Percentiles rank a stretch among this genome's conserved stretches.
These are phyloP conservation scores for Naganishia sp. DNA, from an alignment of 1,284 basidiomycete genomes.

Conservation along the genomic window DNA sequence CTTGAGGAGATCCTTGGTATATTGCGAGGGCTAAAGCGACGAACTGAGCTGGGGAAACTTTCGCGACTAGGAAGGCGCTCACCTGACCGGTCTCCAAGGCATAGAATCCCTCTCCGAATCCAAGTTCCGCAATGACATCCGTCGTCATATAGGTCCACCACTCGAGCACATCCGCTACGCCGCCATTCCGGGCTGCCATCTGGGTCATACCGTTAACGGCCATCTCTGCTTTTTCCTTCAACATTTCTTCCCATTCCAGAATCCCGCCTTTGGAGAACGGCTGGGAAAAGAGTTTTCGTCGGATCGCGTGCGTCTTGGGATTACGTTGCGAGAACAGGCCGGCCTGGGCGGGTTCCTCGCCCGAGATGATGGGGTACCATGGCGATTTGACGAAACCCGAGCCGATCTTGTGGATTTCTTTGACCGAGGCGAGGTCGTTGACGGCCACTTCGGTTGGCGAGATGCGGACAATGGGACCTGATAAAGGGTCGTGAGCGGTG, in stretches of 20 bases:
- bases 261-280: constrained; percentile 20
- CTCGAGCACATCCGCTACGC: constrained; percentile 15
- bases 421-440: constrained; percentile 18
- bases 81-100: constrained; percentile 6
- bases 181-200: neutral
- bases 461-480: constrained; percentile 13
- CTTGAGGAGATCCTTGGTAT: constrained; percentile 12
- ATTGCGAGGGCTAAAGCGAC: neutral
- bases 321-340: constrained; percentile 14
- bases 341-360: neutral
- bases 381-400: constrained; percentile 13
- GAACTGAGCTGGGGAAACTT: neutral
- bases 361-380: constrained; percentile 23
- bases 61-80: neutral
- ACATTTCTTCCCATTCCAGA: constrained; percentile 25
- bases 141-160: constrained; percentile 28
- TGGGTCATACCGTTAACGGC: constrained; percentile 2
- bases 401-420: constrained; percentile 20
- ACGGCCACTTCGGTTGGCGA: constrained; percentile 12
- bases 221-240: constrained; percentile 15
- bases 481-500: neutral
- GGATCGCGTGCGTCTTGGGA: constrained; percentile 6
- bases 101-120: constrained; percentile 15
- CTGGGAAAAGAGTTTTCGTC: constrained; percentile 16
- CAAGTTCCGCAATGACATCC: constrained; percentile 19